These are phyloP conservation scores for Podospora pseudopauciseta DNA, from an alignment of 495 filamentous ascomycete species.

Conservation along the genomic window DNA sequence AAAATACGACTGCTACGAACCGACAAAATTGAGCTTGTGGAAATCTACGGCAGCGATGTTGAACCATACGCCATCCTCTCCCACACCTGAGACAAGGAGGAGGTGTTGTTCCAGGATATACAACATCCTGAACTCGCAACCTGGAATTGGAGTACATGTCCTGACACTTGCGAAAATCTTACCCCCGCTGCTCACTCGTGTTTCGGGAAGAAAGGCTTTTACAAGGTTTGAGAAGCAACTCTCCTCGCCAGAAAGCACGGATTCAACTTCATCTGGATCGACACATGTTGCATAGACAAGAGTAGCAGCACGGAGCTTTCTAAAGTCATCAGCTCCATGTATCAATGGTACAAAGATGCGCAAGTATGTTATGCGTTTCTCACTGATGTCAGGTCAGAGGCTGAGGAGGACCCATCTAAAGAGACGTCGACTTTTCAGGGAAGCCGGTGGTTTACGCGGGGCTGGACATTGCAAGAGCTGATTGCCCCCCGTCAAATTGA, in stretches of 20 bases:
- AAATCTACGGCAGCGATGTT: background rate
- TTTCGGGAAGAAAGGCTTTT: background rate
- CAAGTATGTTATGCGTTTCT: background rate
- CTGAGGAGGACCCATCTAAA: too few relatives aligned
- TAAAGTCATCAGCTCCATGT: background rate
- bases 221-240: background rate
- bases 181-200: background rate
- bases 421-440: background rate
- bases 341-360: background rate
- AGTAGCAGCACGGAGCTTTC: background rate
- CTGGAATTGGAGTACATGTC: background rate
- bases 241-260: background rate
- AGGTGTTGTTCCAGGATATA: conserved; percentile 2
- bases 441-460: background rate
- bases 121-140: background rate
- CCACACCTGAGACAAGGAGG: background rate
- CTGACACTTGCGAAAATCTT: background rate
- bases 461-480: background rate
- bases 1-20: background rate
- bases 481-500: background rate
- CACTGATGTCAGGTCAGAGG: background rate
- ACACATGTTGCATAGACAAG: background rate
- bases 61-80: background rate
- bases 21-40: background rate
- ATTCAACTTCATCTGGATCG: background rate